A percentile compares a stretch with the other conserved stretches of the same genome.
phyloP scores from a whole-genome alignment of 257 asterid species.

The Oldenlandia corymbosa region DNA sequence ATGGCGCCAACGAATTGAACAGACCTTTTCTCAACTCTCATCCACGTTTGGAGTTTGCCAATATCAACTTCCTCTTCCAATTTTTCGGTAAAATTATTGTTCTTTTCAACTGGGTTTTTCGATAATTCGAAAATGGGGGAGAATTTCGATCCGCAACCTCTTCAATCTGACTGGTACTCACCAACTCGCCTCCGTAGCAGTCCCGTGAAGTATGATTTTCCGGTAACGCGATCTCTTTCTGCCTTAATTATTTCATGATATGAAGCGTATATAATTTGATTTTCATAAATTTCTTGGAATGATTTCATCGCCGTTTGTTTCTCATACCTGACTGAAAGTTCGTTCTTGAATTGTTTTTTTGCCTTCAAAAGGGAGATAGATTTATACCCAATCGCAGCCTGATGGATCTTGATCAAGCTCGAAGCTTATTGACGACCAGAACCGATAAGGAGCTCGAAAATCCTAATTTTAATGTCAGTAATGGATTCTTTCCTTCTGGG shows the following conservation, averaged over 20 bases:
- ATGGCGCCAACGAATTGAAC: slow-evolving; percentile 9
- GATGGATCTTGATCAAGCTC: slow-evolving; percentile 85
- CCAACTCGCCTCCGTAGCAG: slow-evolving; percentile 73
- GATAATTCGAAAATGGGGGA: slow-evolving; percentile 30
- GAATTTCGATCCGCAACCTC: slow-evolving; percentile 29
- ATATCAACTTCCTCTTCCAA: background rate
- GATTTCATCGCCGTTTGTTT: background rate
- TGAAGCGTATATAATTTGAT: slow-evolving; percentile 3
- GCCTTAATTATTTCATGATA: background rate
- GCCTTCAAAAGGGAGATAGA: slow-evolving; percentile 78
- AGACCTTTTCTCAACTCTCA: background rate
- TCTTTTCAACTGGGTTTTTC: background rate
- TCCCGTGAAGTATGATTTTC: slow-evolving; percentile 58
- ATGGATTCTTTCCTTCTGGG: background rate
- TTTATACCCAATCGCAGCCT: slow-evolving; percentile 83
- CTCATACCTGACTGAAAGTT: background rate
- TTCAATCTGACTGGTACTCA: slow-evolving; percentile 65
- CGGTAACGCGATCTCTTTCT: slow-evolving; percentile 30
- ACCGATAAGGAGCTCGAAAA: slow-evolving; percentile 9
- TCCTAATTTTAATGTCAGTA: slow-evolving; percentile 38
- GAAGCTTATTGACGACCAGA: slow-evolving; percentile 44
- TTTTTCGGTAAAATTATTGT: background rate
- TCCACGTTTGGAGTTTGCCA: background rate
- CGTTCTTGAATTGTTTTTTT: slow-evolving; percentile 8
- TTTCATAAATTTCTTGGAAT: too few relatives aligned